Base-by-base conservation (phyloP, 305 asterid genomes). In the Solanum hybrid region DNA sequence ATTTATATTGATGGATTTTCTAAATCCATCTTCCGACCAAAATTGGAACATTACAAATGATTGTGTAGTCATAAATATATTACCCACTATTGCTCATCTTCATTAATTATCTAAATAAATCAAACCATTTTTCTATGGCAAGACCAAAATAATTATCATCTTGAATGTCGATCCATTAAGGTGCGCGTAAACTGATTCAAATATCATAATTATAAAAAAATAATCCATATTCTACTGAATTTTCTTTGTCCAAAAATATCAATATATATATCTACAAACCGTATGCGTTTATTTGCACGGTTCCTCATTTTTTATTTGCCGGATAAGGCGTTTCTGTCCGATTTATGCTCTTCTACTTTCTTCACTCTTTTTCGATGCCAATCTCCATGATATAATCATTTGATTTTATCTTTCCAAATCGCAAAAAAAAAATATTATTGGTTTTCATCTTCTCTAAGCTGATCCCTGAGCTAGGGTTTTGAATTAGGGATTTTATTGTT, bases 261-360 rank as follows among this genome's bases (percentile, higher is more conserved):
- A 56, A 17, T 19, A 56, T 60, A 6, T 66, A 78, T 12, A n/a
- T 78, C 8, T 14, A 24, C 27, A 2, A 27, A n/a, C 5, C 19
- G 26, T 45, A 9, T 84, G 69, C 24, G 1, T 7, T 45, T 9
- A 2, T 29, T 27, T 84, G 87, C 36, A 84, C 40, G 87, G 87
- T 84, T 32, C 29, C 14, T 15, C 10, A 51, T 51, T 32, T 40
- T 84, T 29, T 42, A 84, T 29, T 84, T 84, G 66, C 29, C 73
- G 87, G 75, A 84, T 84, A 84, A 84, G 73, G 87, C 75, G 42
- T 84, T 51, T 84, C 42, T 29, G 75, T 45, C 87, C 42, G 87
- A 84, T 84, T 84, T 27, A 84, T 17, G 38, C 69, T 31, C 72
- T 29, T 24, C 6, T 32, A 8, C 73, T 69, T 45, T 14, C 27